phyloP scores from a whole-genome alignment of 345 rosid species.

The Linum usitatissimum region DNA sequence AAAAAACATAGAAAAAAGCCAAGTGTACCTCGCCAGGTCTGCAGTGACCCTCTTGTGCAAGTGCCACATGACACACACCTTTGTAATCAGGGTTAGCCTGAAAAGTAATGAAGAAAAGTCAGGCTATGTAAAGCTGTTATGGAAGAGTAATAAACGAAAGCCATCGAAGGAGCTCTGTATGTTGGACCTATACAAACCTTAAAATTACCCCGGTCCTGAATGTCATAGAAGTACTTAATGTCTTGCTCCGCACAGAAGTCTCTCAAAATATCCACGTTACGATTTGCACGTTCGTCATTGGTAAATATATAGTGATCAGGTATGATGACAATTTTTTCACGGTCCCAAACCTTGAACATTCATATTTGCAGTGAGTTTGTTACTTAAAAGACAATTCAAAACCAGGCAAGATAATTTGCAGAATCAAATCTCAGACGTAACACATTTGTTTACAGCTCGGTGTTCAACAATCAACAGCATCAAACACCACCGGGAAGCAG shows the following conservation, averaged over 20 bases:
- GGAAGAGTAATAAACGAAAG: neutral
- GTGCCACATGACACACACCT: conserved; percentile 97
- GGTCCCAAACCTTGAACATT: conserved; percentile 80
- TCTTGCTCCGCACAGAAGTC: conserved; percentile 83
- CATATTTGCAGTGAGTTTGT: neutral
- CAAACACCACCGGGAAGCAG: neutral
- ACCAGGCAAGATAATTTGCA: neutral
- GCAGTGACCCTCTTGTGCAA: conserved; percentile 99
- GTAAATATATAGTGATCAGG: conserved; percentile 99
- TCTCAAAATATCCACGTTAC: conserved; percentile 90
- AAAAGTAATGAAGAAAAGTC: conserved; percentile 14
- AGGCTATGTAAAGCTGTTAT: neutral
- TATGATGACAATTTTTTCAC: conserved; percentile 83
- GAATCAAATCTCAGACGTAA: neutral
- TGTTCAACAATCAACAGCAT: neutral
- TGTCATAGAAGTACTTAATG: conserved; percentile 92
- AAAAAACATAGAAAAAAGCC: neutral
- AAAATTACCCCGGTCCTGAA: conserved; percentile 74
- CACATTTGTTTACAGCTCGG: neutral
- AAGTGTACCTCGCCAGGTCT: conserved; percentile 87
- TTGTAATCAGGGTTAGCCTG: conserved; percentile 96
- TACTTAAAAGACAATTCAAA: neutral
- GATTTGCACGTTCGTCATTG: conserved; percentile 80
- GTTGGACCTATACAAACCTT: conserved; percentile 34
- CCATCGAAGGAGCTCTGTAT: neutral